phyloP scores from a whole-genome alignment of 768 basidiomycete species.

The Suillus weaverae region DNA sequence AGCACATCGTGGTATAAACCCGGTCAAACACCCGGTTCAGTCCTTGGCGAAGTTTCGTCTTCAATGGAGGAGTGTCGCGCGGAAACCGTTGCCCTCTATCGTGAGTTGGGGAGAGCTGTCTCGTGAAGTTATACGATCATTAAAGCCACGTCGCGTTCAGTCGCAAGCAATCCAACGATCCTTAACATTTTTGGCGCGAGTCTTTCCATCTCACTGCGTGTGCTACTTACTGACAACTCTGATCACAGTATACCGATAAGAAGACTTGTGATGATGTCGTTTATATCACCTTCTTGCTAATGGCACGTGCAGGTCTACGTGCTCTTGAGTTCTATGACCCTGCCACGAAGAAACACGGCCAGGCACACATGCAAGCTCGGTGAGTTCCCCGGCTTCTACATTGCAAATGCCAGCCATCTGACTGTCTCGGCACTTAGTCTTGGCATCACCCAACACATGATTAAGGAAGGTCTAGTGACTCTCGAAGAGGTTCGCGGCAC shows the following conservation, averaged over 20 bases:
- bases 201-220: conserved; percentile 2
- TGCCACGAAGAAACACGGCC: conserved; percentile 76
- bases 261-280: conserved; percentile 77
- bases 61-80: conserved; percentile 95
- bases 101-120: conserved; percentile 41
- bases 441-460: conserved; percentile 81
- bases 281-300: conserved; percentile 77
- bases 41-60: conserved; percentile 84
- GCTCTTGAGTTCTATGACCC: conserved; percentile 86
- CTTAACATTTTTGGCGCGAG: conserved; percentile 78
- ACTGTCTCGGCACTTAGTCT: conserved; percentile 42
- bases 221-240: not conserved
- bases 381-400: conserved; percentile 30
- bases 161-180: conserved; percentile 74
- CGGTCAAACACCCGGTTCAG: conserved; percentile 80
- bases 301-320: conserved; percentile 82
- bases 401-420: conserved; percentile 8
- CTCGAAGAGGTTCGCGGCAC: conserved; percentile 66
- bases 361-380: conserved; percentile 92
- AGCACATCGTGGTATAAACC: conserved; percentile 87
- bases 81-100: conserved; percentile 80
- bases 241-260: conserved; percentile 58
- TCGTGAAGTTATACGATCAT: not conserved
- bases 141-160: conserved; percentile 34
- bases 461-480: conserved; percentile 65